A percentile compares a stretch with the other conserved stretches of the same genome.
These are phyloP conservation scores for Thelephora terrestris DNA, from an alignment of 1,284 basidiomycete genomes.

Conservation along the genomic window DNA sequence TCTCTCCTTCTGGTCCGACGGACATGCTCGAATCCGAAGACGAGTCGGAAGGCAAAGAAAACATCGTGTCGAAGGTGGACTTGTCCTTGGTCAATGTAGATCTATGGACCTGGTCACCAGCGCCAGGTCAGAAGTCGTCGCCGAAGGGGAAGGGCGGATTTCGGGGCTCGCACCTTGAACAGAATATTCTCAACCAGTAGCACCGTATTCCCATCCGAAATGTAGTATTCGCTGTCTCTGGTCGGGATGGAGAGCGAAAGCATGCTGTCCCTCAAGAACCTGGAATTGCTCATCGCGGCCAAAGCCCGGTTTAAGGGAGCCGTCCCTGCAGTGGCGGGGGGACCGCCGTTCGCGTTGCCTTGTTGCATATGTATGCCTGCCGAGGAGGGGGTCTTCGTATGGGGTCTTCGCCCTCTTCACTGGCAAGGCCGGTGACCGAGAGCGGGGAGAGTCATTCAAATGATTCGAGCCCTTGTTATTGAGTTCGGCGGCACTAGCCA, in stretches of 20 bases:
- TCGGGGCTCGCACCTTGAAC: constrained; percentile 41
- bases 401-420: too few species aligned
- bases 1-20: constrained; percentile 22
- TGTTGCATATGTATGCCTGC: too few species aligned
- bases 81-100: constrained; percentile 25
- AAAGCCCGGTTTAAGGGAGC: constrained; percentile 22
- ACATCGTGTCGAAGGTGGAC: constrained; percentile 28
- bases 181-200: constrained; percentile 47
- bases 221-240: constrained; percentile 32
- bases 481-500: too few species aligned
- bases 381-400: too few species aligned
- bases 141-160: not conserved
- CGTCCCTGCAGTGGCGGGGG: too few species aligned
- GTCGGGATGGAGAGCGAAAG: constrained; percentile 24
- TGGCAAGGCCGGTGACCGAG: too few species aligned
- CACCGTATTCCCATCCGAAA: constrained; percentile 52
- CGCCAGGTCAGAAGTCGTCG: not conserved
- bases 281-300: constrained; percentile 24
- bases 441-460: too few species aligned
- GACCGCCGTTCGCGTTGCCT: too few species aligned
- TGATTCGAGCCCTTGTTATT: too few species aligned
- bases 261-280: constrained; percentile 24
- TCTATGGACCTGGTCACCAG: constrained; percentile 19
- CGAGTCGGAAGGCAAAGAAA: constrained; percentile 23
- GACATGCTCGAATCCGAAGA: constrained; percentile 23